Evolutionary conservation across 2,329 filamentous ascomycete genomes (phyloP).

Genomic region (Venturia effusa): DNA sequence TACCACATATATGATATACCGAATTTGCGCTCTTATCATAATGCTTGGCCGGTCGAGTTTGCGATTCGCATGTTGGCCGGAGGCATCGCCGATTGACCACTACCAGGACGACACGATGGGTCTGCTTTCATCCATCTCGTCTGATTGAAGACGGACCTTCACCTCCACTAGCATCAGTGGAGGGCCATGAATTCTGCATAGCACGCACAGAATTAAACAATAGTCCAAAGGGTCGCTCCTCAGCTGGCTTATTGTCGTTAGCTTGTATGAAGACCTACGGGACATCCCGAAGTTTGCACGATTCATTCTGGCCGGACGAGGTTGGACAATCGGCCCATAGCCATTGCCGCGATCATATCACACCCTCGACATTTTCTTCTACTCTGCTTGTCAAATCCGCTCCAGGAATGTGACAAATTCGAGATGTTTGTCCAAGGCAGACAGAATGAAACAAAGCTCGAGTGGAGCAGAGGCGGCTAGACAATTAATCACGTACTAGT

Average conservation of each 20-base stretch:
- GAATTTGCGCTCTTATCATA: neutral
- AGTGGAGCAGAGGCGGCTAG: neutral
- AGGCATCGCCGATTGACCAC: neutral
- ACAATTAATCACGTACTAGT: neutral
- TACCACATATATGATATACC: slow-evolving; percentile 1
- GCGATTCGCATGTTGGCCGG: neutral
- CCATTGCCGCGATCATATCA: neutral
- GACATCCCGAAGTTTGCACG: neutral
- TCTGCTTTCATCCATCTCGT: neutral
- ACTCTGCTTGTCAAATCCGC: no score
- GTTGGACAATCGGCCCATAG: neutral
- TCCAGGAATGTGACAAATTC: neutral
- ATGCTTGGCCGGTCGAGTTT: neutral
- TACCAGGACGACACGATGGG: neutral
- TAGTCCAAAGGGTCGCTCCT: no score
- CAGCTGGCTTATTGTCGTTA: neutral
- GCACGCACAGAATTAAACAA: no score
- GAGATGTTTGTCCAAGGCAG: neutral
- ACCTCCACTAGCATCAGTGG: neutral
- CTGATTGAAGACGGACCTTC: no score
- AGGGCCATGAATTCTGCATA: no score
- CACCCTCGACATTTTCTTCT: neutral
- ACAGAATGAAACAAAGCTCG: neutral
- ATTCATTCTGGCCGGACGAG: neutral
- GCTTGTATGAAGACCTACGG: neutral